These are phyloP conservation scores for Rehmannia glutinosa DNA, from an alignment of 257 asterid genomes.

Conservation along the genomic window DNA sequence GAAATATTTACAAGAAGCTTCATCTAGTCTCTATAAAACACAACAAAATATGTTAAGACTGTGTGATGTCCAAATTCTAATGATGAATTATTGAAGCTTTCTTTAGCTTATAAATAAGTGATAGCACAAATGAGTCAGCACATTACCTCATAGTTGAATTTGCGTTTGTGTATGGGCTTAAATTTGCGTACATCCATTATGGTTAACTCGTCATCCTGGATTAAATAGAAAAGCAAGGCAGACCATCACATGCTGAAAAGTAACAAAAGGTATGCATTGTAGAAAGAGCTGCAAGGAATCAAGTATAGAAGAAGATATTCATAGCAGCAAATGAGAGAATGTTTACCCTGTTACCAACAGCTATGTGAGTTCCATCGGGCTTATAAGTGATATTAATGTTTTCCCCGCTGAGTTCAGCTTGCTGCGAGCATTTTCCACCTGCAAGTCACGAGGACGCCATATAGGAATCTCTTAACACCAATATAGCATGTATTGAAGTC, in stretches of 20 bases:
- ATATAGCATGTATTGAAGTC: neutral
- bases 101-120: neutral
- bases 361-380: conserved; percentile 94
- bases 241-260: conserved; percentile 13
- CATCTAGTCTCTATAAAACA: no score
- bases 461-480: conserved; percentile 7
- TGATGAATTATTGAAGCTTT: conserved; percentile 6
- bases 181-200: conserved; percentile 96
- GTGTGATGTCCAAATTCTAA: neutral
- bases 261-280: conserved; percentile 1
- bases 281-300: neutral
- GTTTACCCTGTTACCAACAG: conserved; percentile 95
- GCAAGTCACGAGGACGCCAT: conserved; percentile 19
- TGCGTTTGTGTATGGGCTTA: conserved; percentile 88
- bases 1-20: no score
- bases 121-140: conserved; percentile 13
- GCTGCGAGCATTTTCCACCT: conserved; percentile 99
- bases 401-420: conserved; percentile 94
- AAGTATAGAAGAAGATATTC: neutral
- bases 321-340: neutral
- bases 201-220: conserved; percentile 91
- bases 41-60: no score
- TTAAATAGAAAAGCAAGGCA: conserved; percentile 13
- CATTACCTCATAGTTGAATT: conserved; percentile 91
- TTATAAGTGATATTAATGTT: conserved; percentile 94